phyloP scores from a whole-genome alignment of 768 basidiomycete species.

The Serendipita vermifera region DNA sequence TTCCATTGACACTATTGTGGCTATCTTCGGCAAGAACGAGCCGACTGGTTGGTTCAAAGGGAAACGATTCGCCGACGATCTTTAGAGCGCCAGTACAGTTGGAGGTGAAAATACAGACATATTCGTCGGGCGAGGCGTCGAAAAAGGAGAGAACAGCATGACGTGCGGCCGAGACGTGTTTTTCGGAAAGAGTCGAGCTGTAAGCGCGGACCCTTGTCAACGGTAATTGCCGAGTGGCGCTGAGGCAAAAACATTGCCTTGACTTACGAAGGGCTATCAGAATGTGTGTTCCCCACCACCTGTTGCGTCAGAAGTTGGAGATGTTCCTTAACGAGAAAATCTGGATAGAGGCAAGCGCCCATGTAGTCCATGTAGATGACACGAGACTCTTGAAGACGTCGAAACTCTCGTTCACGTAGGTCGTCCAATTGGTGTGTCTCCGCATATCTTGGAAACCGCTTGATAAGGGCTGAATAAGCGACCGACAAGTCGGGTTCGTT shows the following conservation, averaged over 20 bases:
- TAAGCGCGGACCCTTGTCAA: too few relatives aligned
- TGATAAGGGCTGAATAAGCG: too few relatives aligned
- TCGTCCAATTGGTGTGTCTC: neutral
- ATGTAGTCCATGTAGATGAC: constrained; percentile 13
- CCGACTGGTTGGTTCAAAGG: constrained; percentile 43
- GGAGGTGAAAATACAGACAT: constrained; percentile 68
- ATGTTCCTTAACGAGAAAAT: constrained; percentile 11
- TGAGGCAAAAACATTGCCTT: too few relatives aligned
- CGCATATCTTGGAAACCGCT: neutral
- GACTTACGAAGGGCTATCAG: constrained; percentile 3
- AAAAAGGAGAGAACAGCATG: constrained; percentile 64
- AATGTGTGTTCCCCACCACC: constrained; percentile 13
- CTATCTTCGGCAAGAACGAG: constrained; percentile 65
- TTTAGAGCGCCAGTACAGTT: constrained; percentile 73
- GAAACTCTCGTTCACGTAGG: neutral
- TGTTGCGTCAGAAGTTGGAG: constrained; percentile 1
- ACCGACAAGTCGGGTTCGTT: too few relatives aligned
- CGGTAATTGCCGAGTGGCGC: too few relatives aligned
- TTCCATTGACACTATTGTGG: constrained; percentile 76
- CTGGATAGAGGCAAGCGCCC: constrained; percentile 12
- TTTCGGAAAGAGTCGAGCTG: constrained; percentile 60
- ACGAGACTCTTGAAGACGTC: neutral
- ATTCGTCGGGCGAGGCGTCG: constrained; percentile 52
- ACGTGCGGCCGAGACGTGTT: constrained; percentile 56
- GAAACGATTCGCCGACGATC: constrained; percentile 69